Conservation (phyloP, 2,329 filamentous ascomycete genomes). For the Helicocarpus griseus region DNA sequence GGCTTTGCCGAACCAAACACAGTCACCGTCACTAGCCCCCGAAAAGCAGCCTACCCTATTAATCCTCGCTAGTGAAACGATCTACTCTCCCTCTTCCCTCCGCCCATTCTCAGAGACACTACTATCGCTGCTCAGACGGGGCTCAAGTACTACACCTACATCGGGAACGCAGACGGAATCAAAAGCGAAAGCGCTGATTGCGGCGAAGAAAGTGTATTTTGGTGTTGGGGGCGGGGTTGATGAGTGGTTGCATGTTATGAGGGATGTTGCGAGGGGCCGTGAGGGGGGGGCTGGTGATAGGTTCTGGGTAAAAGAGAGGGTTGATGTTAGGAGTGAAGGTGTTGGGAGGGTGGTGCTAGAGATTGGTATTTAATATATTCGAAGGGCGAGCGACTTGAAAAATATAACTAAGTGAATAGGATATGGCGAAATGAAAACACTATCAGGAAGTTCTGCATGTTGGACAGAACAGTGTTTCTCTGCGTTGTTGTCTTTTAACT, state of each 20-base stretch:
- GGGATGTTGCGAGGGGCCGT: slow-evolving; percentile 13
- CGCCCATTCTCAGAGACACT: slow-evolving; percentile 47
- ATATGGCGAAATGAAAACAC: too few relatives aligned
- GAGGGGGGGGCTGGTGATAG: slow-evolving; percentile 13
- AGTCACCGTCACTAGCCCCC: slow-evolving; percentile 9
- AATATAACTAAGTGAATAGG: too few relatives aligned
- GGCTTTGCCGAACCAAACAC: slow-evolving; percentile 18
- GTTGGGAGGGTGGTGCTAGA: slow-evolving; percentile 37
- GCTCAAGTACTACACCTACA: slow-evolving; percentile 2
- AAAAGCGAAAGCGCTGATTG: slow-evolving; percentile 44
- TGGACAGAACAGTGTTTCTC: too few relatives aligned
- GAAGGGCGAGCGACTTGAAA: too few relatives aligned
- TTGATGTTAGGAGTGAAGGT: slow-evolving; percentile 33
- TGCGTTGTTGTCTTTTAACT: too few relatives aligned
- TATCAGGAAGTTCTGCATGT: too few relatives aligned
- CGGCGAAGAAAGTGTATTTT: slow-evolving; percentile 57
- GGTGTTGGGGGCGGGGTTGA: slow-evolving; percentile 57
- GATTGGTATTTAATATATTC: slow-evolving; percentile 13
- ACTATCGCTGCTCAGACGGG: slow-evolving; percentile 33
- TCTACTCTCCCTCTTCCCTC: slow-evolving; percentile 50
- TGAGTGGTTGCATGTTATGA: slow-evolving; percentile 39
- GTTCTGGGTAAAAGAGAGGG: slow-evolving; percentile 22
- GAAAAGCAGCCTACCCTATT: slow-evolving; percentile 27
- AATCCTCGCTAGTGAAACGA: slow-evolving; percentile 55
- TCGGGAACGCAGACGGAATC: not conserved